phyloP scores from a whole-genome alignment of 2,329 filamentous ascomycete species.

The Colletotrichum nymphaeae region DNA sequence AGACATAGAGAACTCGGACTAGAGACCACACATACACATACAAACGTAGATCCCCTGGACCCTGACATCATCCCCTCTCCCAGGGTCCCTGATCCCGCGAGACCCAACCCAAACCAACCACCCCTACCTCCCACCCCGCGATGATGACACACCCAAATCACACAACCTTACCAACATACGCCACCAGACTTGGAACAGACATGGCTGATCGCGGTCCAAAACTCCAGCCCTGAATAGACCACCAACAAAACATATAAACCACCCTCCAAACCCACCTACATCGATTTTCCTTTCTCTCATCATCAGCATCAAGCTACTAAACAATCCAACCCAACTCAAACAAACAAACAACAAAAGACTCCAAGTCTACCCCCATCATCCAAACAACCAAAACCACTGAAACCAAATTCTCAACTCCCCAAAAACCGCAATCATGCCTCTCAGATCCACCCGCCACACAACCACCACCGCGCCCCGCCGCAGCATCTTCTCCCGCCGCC shows the following conservation, averaged over 20 bases:
- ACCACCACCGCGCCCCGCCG: slow-evolving; percentile 36
- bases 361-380: neutral
- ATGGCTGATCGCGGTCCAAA: neutral
- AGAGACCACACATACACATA: neutral
- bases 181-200: neutral
- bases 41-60: slow-evolving; percentile 20
- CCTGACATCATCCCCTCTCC: slow-evolving; percentile 31
- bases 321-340: slow-evolving; percentile 5
- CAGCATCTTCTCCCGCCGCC: slow-evolving; percentile 40
- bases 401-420: no score
- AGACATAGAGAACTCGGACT: neutral
- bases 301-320: slow-evolving; percentile 26
- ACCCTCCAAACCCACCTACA: slow-evolving; percentile 3
- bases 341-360: slow-evolving; percentile 12
- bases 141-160: slow-evolving; percentile 30
- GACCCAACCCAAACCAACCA: neutral
- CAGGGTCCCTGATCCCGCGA: slow-evolving; percentile 2
- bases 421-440: slow-evolving; percentile 46
- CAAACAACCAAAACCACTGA: slow-evolving; percentile 19
- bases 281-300: neutral
- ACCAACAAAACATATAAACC: slow-evolving; percentile 32
- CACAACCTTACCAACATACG: neutral
- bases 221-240: neutral
- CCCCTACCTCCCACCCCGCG: neutral
- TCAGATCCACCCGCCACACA: slow-evolving; percentile 39